phyloP scores from a whole-genome alignment of 1,284 basidiomycete species.

The Stygiomarasmius scandens region DNA sequence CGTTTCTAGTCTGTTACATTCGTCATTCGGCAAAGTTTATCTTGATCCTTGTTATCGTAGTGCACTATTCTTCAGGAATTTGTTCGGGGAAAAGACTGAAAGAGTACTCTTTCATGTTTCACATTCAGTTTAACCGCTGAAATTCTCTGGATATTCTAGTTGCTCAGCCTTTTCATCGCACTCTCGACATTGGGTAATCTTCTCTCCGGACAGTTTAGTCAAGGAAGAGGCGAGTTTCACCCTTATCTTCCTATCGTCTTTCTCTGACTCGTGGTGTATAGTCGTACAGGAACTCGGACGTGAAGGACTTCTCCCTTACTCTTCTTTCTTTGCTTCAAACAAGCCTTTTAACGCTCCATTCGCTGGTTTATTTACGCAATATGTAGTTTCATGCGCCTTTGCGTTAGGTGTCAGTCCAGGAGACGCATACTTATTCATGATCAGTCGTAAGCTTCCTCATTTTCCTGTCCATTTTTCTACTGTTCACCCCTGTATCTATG shows the following conservation, averaged over 20 bases:
- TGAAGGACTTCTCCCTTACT: conserved; percentile 65
- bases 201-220: conserved; percentile 61
- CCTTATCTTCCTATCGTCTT: background rate
- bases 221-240: conserved; percentile 50
- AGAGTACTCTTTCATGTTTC: conserved; percentile 37
- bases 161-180: conserved; percentile 61
- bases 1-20: conserved; percentile 24
- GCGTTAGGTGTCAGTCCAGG: conserved; percentile 59
- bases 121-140: background rate
- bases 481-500: too few species aligned
- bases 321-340: conserved; percentile 64
- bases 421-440: conserved; percentile 69
- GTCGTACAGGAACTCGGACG: conserved; percentile 73
- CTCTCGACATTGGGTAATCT: conserved; percentile 66
- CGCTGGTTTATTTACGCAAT: conserved; percentile 59
- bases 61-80: conserved; percentile 68
- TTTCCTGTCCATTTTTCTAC: background rate
- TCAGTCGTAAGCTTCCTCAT: conserved; percentile 50
- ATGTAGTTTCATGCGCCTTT: conserved; percentile 51
- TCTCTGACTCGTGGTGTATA: conserved; percentile 21
- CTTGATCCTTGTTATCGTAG: conserved; percentile 29
- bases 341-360: conserved; percentile 65
- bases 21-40: background rate
- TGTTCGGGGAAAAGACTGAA: conserved; percentile 62
- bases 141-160: conserved; percentile 32